Conservation (phyloP, 1,284 basidiomycete species). For the Moesziomyces globuligerus region DNA sequence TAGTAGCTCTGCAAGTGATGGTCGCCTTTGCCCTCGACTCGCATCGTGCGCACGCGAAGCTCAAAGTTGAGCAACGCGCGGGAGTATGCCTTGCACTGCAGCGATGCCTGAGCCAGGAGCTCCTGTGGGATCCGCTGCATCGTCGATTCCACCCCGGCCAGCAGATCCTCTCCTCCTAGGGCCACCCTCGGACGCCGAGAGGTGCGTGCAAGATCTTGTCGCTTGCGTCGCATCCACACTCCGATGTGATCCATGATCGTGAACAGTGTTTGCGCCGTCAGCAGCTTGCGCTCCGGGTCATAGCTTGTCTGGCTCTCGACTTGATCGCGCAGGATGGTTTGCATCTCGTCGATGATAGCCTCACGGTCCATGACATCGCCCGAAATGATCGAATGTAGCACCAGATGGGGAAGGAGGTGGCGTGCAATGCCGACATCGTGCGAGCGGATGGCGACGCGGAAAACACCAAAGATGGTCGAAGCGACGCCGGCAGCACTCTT, state of each 20-base stretch:
- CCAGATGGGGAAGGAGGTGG: conserved; percentile 89
- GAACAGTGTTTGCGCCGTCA: conserved; percentile 83
- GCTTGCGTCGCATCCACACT: conserved; percentile 78
- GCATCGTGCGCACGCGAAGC: conserved; percentile 69
- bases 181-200: conserved; percentile 34
- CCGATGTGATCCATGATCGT: conserved; percentile 93
- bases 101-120: conserved; percentile 90
- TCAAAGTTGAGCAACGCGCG: conserved; percentile 95
- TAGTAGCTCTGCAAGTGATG: conserved; percentile 75
- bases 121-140: conserved; percentile 85
- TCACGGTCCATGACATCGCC: conserved; percentile 73
- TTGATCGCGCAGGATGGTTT: conserved; percentile 87
- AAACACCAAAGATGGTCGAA: conserved; percentile 79
- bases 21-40: conserved; percentile 50
- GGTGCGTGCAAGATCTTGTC: conserved; percentile 59
- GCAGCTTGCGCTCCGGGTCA: conserved; percentile 54
- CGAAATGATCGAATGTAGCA: conserved; percentile 85
- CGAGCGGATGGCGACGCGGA: conserved; percentile 81
- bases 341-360: conserved; percentile 80
- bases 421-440: conserved; percentile 92
- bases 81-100: conserved; percentile 93
- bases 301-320: conserved; percentile 69
- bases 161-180: conserved; percentile 49
- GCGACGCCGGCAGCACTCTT: conserved; percentile 63
- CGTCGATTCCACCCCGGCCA: conserved; percentile 76